These are phyloP conservation scores for Candida taoyuanica DNA, from an alignment of 805 yeast species.

Conservation along the genomic window DNA sequence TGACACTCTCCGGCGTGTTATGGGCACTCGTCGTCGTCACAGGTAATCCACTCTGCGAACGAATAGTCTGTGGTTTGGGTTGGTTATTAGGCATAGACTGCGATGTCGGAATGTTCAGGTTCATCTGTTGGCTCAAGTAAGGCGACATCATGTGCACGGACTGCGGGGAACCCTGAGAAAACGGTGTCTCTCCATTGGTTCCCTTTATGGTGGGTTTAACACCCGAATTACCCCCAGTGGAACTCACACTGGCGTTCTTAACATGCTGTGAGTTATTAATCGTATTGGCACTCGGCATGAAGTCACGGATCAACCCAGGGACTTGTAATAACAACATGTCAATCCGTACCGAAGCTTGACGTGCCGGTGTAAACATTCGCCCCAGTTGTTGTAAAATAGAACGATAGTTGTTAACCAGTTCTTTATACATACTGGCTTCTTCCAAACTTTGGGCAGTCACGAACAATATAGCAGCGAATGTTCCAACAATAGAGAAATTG, in stretches of 20 bases:
- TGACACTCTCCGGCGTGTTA: slow-evolving; percentile 4
- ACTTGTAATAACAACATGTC: slow-evolving; percentile 70
- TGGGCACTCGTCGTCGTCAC: slow-evolving; percentile 10
- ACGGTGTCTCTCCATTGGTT: slow-evolving; percentile 13
- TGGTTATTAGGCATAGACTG: slow-evolving; percentile 20
- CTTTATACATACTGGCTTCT: slow-evolving; percentile 61
- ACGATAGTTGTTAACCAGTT: slow-evolving; percentile 69
- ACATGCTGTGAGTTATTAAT: slow-evolving; percentile 5
- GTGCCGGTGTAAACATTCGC: slow-evolving; percentile 72
- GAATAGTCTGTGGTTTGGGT: slow-evolving; percentile 6
- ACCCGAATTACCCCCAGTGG: not conserved
- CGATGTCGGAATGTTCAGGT: slow-evolving; percentile 12
- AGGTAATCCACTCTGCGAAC: slow-evolving; percentile 10
- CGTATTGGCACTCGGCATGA: slow-evolving; percentile 5
- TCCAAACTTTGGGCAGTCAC: slow-evolving; percentile 59
- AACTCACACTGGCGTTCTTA: slow-evolving; percentile 4
- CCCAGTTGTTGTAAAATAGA: slow-evolving; percentile 72
- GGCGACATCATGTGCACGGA: slow-evolving; percentile 14
- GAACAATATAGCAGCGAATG: slow-evolving; percentile 78
- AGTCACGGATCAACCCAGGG: slow-evolving; percentile 45
- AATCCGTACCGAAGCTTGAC: slow-evolving; percentile 65
- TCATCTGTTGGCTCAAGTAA: slow-evolving; percentile 15
- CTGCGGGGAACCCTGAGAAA: slow-evolving; percentile 12
- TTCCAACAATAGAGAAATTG: slow-evolving; percentile 77
- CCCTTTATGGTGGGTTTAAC: not conserved